Evolutionary conservation across 352 stramenopile genomes (phyloP).

Genomic region (Phytophthora crassamura): DNA sequence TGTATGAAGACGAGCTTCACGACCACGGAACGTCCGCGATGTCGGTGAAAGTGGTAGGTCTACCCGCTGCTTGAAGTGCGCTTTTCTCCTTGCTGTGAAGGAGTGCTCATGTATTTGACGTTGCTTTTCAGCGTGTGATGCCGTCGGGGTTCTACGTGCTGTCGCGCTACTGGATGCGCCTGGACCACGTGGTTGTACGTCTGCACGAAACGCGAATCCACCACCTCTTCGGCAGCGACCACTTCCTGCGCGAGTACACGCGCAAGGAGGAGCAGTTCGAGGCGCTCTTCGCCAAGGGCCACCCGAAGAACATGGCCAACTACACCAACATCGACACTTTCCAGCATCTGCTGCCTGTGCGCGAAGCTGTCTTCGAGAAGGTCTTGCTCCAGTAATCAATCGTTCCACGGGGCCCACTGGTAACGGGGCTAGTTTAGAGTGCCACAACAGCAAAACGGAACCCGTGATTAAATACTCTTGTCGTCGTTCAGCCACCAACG

Average conservation of each 20-base stretch:
- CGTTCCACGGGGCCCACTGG: not conserved
- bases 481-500: not conserved
- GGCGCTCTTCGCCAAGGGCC: constrained; percentile 62
- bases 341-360: constrained; percentile 73
- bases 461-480: constrained; percentile 36
- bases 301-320: constrained; percentile 79
- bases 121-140: constrained; percentile 72
- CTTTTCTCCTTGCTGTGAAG: not conserved
- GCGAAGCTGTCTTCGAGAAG: constrained; percentile 70
- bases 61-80: not conserved
- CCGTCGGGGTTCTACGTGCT: constrained; percentile 84
- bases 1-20: constrained; percentile 88
- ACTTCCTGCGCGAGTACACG: constrained; percentile 83
- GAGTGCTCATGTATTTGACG: not conserved
- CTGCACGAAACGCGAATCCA: constrained; percentile 86
- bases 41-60: constrained; percentile 84
- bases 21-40: constrained; percentile 83
- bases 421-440: constrained; percentile 17
- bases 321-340: constrained; percentile 88
- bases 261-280: constrained; percentile 83
- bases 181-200: constrained; percentile 82
- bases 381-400: constrained; percentile 56
- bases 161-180: constrained; percentile 83
- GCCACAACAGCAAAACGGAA: constrained; percentile 22
- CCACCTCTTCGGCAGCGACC: constrained; percentile 76